A percentile compares a stretch with the other conserved stretches of the same genome.
Conservation (phyloP, 2,329 filamentous ascomycete genomes). For the Coniella lustricola region DNA sequence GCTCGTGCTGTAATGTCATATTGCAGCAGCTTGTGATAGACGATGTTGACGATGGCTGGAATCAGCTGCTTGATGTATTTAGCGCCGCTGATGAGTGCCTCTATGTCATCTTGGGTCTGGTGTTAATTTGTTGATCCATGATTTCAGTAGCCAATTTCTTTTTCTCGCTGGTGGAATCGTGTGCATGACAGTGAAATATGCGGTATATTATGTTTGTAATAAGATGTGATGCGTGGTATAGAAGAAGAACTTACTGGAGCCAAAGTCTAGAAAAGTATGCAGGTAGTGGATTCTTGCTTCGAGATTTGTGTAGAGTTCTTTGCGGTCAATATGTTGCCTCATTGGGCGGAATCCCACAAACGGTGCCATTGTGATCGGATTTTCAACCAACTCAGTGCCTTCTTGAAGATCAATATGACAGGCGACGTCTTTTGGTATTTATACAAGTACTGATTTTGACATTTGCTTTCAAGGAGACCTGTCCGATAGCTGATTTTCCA, state of each 20-base stretch:
- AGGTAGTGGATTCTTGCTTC: conserved; percentile 65
- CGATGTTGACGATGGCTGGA: conserved; percentile 72
- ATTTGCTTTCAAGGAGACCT: too few species aligned
- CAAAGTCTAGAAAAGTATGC: conserved; percentile 71
- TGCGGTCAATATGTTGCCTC: conserved; percentile 57
- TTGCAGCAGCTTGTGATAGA: conserved; percentile 69
- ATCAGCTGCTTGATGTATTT: conserved; percentile 80
- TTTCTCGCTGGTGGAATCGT: too few species aligned
- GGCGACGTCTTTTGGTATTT: too few species aligned
- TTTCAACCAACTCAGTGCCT: too few species aligned
- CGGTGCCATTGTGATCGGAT: too few species aligned
- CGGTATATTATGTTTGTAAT: too few species aligned
- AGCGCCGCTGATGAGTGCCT: conserved; percentile 59
- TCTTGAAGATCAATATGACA: too few species aligned
- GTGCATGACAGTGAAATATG: too few species aligned
- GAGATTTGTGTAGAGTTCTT: conserved; percentile 64
- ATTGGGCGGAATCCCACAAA: conserved; percentile 20
- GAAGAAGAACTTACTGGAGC: conserved; percentile 53
- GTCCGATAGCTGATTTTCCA: too few species aligned
- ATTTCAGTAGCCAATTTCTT: too few species aligned
- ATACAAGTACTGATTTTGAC: too few species aligned
- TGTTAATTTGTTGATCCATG: not conserved
- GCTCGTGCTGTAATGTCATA: conserved; percentile 78
- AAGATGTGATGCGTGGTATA: too few species aligned
- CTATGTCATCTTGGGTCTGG: conserved; percentile 54